A percentile compares a stretch with the other conserved stretches of the same genome.
These are phyloP conservation scores for Fusarium annulatum DNA, from an alignment of 2,329 filamentous ascomycete species.

Conservation along the genomic window DNA sequence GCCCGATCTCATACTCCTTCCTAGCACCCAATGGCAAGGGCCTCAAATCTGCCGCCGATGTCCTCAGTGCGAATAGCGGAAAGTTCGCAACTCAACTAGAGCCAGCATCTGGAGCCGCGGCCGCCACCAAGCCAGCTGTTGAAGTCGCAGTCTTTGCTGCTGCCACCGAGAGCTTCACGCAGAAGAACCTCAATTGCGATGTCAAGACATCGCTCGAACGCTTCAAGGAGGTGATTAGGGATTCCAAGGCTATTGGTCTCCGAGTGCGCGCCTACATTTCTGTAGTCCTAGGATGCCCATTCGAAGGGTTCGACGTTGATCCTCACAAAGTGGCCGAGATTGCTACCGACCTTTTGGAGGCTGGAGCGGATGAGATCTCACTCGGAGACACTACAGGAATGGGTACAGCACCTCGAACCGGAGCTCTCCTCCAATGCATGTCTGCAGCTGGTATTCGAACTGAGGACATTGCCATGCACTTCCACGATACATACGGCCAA, in stretches of 20 bases:
- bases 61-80: slow-evolving; percentile 64
- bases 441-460: slow-evolving; percentile 73
- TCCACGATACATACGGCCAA: slow-evolving; percentile 90
- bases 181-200: slow-evolving; percentile 84
- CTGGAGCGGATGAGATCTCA: slow-evolving; percentile 91
- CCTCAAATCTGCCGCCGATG: slow-evolving; percentile 68
- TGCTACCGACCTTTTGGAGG: slow-evolving; percentile 77
- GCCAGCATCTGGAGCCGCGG: slow-evolving; percentile 50
- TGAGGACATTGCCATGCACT: slow-evolving; percentile 82
- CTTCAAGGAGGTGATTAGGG: slow-evolving; percentile 76
- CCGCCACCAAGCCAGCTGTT: slow-evolving; percentile 60
- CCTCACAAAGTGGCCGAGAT: slow-evolving; percentile 73
- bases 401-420: slow-evolving; percentile 80
- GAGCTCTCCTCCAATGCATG: slow-evolving; percentile 72
- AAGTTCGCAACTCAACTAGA: slow-evolving; percentile 64
- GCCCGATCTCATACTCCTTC: slow-evolving; percentile 79
- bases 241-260: slow-evolving; percentile 72
- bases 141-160: slow-evolving; percentile 85
- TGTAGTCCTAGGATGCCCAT: slow-evolving; percentile 84
- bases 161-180: slow-evolving; percentile 83
- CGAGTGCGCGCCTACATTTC: slow-evolving; percentile 84
- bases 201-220: slow-evolving; percentile 78
- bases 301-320: slow-evolving; percentile 73
- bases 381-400: slow-evolving; percentile 92
- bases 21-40: slow-evolving; percentile 83